Evolutionary conservation across 345 rosid genomes (phyloP), one percentile per base, ranked within the genome.

Genomic region (Conringia planisiliqua): DNA sequence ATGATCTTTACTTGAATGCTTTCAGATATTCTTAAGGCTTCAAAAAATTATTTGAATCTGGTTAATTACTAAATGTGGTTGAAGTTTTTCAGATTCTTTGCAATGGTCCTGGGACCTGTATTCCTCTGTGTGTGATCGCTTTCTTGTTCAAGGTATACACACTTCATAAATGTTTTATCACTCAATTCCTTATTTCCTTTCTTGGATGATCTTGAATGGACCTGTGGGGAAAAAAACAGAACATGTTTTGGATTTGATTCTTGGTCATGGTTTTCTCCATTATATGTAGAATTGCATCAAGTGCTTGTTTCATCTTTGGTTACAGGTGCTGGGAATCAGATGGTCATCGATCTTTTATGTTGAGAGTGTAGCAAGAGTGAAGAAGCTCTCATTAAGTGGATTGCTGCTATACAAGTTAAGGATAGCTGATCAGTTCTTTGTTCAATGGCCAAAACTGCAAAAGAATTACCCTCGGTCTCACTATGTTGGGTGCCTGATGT

Each of bases 61-160:
- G 27, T 71, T 47, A 10, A 30, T 14, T 20, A 58, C 18, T 51
- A 22, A 2, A 43, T 68, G 9, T 33, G 26, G 20, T 54, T 68
- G 40, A 59, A 10, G 8, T 3, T 58, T 78, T 50, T 39, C 73
- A 90, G 98, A 80, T 95, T 73, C 90, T 90, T 69, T 95, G 99
- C 83, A 92, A 95, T 79, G 98, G 98, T 74, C 98, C 99, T 14
- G 96, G 97, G 72, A 91, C 99, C 5, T 95, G 99, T 76, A 78
- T 92, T 76, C 98, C 99, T 77, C 82, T 95, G 5, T 90, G 96
- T 33, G 56, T 68, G 42, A 92, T 92, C 42, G 92, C 98, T 22
- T 89, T 89, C 79, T 38, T 86, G 58, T 86, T 95, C 79, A 95
- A 92, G 97, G 98, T 92, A 51, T 56, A 27, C 11, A 14, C 56